Evolutionary conservation across 2,329 filamentous ascomycete species (phyloP).

Genomic region (Blastomyces parvus): DNA sequence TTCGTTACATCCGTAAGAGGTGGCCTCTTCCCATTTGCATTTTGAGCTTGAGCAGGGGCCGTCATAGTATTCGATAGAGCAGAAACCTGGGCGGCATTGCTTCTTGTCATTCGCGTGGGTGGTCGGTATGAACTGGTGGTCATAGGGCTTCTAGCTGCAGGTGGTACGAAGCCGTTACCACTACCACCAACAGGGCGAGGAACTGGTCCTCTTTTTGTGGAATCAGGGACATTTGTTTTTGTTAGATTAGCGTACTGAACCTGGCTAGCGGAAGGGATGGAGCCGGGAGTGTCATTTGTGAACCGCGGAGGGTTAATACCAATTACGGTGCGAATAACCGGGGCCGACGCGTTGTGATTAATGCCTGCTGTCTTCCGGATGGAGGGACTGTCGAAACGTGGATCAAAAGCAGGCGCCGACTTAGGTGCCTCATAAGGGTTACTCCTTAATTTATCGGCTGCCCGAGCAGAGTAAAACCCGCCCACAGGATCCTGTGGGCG

Average conservation of each 20-base stretch:
- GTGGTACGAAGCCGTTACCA: slow-evolving; percentile 4
- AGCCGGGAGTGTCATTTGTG: slow-evolving; percentile 12
- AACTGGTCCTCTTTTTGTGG: slow-evolving; percentile 4
- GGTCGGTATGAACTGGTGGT: slow-evolving; percentile 17
- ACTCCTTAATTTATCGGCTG: slow-evolving; percentile 49
- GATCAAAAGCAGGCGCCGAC: slow-evolving; percentile 55
- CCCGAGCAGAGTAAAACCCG: slow-evolving; percentile 63
- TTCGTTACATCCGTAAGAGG: slow-evolving; percentile 41
- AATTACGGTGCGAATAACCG: slow-evolving; percentile 45
- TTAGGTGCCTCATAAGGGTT: slow-evolving; percentile 37
- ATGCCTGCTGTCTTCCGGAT: slow-evolving; percentile 83
- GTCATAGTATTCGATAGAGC: not conserved
- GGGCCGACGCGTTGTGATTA: slow-evolving; percentile 68
- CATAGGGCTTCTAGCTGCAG: slow-evolving; percentile 22
- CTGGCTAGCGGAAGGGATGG: slow-evolving; percentile 6
- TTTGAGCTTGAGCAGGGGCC: slow-evolving; percentile 7
- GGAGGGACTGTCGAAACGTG: slow-evolving; percentile 67
- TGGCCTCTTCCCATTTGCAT: slow-evolving; percentile 33
- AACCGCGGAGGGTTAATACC: slow-evolving; percentile 11
- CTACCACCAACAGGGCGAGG: not conserved
- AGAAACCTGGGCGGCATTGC: not conserved
- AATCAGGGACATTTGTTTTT: slow-evolving; percentile 20
- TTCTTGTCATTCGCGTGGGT: slow-evolving; percentile 9
- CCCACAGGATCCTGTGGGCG: slow-evolving; percentile 34
- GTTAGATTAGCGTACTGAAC: not conserved